Percentiles rank a stretch among this genome's conserved stretches.
phyloP scores from a whole-genome alignment of 2,329 filamentous ascomycete genomes.

The Pleoardoris graminearum region DNA sequence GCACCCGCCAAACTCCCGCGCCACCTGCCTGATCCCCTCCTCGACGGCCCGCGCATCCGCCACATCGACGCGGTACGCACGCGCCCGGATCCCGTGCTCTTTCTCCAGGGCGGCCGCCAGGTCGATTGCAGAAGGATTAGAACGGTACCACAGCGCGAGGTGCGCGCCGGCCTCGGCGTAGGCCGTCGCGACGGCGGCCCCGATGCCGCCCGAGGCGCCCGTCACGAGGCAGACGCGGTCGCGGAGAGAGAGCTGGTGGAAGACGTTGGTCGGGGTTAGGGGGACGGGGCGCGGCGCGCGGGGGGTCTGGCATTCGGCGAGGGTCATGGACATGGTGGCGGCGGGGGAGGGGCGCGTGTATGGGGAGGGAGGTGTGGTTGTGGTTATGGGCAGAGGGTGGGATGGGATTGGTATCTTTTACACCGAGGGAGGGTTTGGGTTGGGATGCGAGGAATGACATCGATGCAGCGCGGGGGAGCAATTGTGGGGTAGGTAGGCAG shows the following conservation, averaged over 20 bases:
- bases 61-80: conserved; percentile 67
- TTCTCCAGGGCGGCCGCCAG: background rate
- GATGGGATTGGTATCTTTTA: no score
- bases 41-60: conserved; percentile 58
- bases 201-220: conserved; percentile 60
- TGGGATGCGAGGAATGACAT: background rate
- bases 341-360: no score
- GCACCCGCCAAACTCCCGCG: conserved; percentile 69
- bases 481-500: background rate
- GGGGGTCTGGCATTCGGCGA: conserved; percentile 32
- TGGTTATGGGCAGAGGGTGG: no score
- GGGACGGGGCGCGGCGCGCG: conserved; percentile 31
- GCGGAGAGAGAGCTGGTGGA: conserved; percentile 39
- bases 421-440: no score
- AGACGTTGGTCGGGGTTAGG: conserved; percentile 31
- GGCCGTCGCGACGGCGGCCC: conserved; percentile 45
- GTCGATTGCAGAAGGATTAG: conserved; percentile 53
- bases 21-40: conserved; percentile 61
- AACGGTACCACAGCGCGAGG: conserved; percentile 51
- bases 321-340: conserved; percentile 40
- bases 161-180: conserved; percentile 50
- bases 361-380: no score
- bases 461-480: background rate
- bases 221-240: conserved; percentile 50
- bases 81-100: conserved; percentile 54